Conservation (phyloP, 1,284 basidiomycete species). For the Papiliotrema flavescens region DNA sequence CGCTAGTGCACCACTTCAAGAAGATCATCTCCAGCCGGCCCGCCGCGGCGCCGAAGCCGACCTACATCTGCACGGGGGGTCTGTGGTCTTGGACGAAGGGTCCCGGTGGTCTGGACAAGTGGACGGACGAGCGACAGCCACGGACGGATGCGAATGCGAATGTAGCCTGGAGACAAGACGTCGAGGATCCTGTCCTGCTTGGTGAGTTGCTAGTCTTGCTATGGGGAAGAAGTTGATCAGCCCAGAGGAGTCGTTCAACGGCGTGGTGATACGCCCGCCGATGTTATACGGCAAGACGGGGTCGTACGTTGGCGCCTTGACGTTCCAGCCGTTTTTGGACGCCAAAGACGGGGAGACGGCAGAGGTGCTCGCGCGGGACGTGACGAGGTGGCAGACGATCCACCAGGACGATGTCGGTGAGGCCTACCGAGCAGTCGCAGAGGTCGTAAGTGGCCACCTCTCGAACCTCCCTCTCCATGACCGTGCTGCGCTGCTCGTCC, state of each 20-base stretch:
- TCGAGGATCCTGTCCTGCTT: conserved; percentile 32
- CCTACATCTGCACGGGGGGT: conserved; percentile 56
- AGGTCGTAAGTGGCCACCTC: conserved; percentile 37
- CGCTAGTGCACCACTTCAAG: conserved; percentile 34
- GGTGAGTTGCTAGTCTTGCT: conserved; percentile 15
- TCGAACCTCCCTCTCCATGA: background rate
- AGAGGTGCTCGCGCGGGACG: conserved; percentile 32
- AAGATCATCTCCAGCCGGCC: conserved; percentile 20
- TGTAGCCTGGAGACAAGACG: conserved; percentile 29
- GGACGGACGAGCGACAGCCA: conserved; percentile 35
- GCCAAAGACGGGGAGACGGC: conserved; percentile 49
- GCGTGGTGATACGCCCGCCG: conserved; percentile 56
- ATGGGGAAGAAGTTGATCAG: background rate
- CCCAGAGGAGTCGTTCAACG: conserved; percentile 46
- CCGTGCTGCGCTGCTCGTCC: no score
- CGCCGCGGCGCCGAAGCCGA: conserved; percentile 47
- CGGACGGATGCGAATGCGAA: conserved; percentile 12
- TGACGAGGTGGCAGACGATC: conserved; percentile 51
- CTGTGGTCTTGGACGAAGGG: conserved; percentile 53
- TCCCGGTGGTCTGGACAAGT: conserved; percentile 32
- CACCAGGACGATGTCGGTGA: conserved; percentile 58
- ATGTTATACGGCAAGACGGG: conserved; percentile 55
- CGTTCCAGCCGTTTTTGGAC: conserved; percentile 41
- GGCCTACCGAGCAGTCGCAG: conserved; percentile 52
- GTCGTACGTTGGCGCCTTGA: conserved; percentile 49